Percentiles rank a stretch among this genome's conserved stretches.
These are phyloP conservation scores for Aspergillus nomiae DNA, from an alignment of 2,329 filamentous ascomycete species.

Conservation along the genomic window DNA sequence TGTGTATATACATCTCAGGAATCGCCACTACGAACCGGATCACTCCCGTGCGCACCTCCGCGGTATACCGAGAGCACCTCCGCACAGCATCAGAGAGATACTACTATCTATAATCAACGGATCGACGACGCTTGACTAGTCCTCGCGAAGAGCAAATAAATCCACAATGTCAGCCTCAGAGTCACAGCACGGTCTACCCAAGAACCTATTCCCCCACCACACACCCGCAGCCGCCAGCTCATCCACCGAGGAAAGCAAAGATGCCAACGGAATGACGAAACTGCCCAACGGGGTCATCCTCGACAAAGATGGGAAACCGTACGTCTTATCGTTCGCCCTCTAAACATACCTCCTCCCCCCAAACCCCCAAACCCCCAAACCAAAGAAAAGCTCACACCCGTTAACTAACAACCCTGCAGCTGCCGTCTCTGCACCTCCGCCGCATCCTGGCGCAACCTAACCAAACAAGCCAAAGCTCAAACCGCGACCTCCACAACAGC, in stretches of 20 bases:
- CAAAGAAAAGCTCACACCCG: neutral
- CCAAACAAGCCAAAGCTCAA: constrained; percentile 44
- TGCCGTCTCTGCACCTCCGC: constrained; percentile 53
- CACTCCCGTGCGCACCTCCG: neutral
- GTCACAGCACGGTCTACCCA: constrained; percentile 13
- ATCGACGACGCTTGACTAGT: neutral
- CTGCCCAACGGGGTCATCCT: constrained; percentile 52
- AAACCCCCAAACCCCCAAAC: neutral
- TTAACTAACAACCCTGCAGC: constrained; percentile 26
- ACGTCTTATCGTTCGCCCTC: constrained; percentile 19
- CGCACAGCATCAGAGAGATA: neutral
- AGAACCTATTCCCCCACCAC: constrained; percentile 21
- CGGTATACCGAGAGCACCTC: neutral
- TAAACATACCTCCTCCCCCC: too few relatives aligned
- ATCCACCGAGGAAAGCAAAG: constrained; percentile 22
- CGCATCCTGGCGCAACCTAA: constrained; percentile 49
- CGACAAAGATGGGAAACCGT: constrained; percentile 55
- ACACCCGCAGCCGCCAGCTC: constrained; percentile 16
- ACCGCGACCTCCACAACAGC: constrained; percentile 29
- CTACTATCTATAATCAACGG: neutral
- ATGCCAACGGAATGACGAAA: constrained; percentile 28
- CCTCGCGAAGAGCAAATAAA: neutral
- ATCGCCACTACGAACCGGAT: neutral
- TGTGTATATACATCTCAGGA: neutral
- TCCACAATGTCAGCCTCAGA: constrained; percentile 18